Evolutionary conservation across 805 yeast species (phyloP).

Genomic region (Yarrowia yakushimensis): DNA sequence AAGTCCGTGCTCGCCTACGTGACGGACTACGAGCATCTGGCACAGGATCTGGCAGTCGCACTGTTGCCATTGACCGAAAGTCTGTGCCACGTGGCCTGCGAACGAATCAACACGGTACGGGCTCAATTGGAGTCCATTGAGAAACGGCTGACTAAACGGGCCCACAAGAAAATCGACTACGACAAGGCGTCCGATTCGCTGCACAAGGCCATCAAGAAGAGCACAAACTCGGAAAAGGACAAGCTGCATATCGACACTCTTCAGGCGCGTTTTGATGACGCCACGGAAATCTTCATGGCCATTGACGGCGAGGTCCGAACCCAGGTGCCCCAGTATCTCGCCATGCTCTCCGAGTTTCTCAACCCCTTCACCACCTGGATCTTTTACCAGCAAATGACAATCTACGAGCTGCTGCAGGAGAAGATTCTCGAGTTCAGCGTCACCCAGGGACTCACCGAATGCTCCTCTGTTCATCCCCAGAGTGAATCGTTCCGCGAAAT

Average conservation of each 20-base stretch:
- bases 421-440: conserved; percentile 30
- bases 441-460: conserved; percentile 31
- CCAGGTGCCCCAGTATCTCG: conserved; percentile 34
- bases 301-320: conserved; percentile 36
- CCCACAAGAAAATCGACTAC: conserved; percentile 41
- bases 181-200: conserved; percentile 37
- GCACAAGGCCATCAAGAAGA: conserved; percentile 33
- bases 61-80: conserved; percentile 32
- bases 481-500: conserved; percentile 29
- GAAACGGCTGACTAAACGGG: conserved; percentile 32
- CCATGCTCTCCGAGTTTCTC: conserved; percentile 36
- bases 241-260: conserved; percentile 31
- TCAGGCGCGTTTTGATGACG: conserved; percentile 35
- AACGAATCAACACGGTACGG: conserved; percentile 32
- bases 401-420: conserved; percentile 32
- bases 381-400: conserved; percentile 33
- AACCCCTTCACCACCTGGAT: conserved; percentile 35
- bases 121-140: conserved; percentile 31
- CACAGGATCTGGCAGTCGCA: conserved; percentile 28
- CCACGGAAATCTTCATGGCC: conserved; percentile 35
- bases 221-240: conserved; percentile 34
- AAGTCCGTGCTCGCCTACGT: background rate
- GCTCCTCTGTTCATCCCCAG: conserved; percentile 7
- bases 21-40: background rate
- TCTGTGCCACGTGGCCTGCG: conserved; percentile 30